Conservation (phyloP, 176 grass and related monocot genomes). For the Hyparrhenia diplandra region DNA sequence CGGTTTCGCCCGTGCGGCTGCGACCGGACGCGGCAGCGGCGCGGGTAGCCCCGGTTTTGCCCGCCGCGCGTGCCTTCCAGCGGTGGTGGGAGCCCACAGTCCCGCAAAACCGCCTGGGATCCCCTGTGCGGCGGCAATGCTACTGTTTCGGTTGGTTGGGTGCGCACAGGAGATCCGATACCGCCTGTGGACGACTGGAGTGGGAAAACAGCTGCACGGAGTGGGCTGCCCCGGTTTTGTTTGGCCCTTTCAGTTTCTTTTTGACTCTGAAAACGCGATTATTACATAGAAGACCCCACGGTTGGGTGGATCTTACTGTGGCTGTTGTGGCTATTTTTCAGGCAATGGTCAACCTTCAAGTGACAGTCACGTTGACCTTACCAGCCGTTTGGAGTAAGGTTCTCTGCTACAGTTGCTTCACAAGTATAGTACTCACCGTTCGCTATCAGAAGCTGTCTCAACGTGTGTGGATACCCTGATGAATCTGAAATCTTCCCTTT, state of each 20-base stretch:
- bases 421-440: neutral
- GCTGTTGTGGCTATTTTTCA: neutral
- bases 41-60: slow-evolving; percentile 28
- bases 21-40: slow-evolving; percentile 8
- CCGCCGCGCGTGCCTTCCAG: neutral
- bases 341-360: neutral
- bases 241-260: neutral
- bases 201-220: slow-evolving; percentile 30
- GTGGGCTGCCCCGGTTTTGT: slow-evolving; percentile 9
- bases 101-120: slow-evolving; percentile 32
- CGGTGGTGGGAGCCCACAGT: slow-evolving; percentile 30
- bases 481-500: neutral
- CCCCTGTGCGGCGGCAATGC: neutral
- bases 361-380: neutral
- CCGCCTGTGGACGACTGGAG: neutral
- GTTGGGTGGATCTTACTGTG: neutral
- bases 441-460: neutral
- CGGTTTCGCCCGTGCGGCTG: slow-evolving; percentile 21
- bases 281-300: neutral
- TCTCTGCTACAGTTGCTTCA: neutral
- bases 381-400: neutral
- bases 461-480: neutral
- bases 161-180: slow-evolving; percentile 14
- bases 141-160: neutral
- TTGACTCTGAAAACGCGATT: neutral